Percentiles rank a stretch among this genome's conserved stretches.
These are phyloP conservation scores for apple (Malus domestica) DNA, from an alignment of 306 rosid genomes.

Conservation along the genomic window DNA sequence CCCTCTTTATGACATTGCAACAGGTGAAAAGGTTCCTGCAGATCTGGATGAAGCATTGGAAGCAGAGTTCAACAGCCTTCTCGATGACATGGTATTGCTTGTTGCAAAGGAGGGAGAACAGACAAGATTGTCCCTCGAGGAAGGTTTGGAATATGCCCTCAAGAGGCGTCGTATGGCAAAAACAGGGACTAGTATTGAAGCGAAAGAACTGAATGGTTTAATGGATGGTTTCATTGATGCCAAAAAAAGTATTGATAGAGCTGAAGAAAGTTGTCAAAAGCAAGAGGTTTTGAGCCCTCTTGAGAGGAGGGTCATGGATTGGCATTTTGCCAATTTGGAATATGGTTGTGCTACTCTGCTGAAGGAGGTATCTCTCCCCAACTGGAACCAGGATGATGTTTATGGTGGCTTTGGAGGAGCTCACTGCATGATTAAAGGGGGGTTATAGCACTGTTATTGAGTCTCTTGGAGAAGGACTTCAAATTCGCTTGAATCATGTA, in stretches of 20 bases:
- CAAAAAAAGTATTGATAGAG: conserved; percentile 14
- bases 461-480: conserved; percentile 84
- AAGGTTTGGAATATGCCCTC: conserved; percentile 93
- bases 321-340: conserved; percentile 99
- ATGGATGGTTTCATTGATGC: conserved; percentile 26
- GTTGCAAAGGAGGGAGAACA: conserved; percentile 80
- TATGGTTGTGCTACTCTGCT: conserved; percentile 98
- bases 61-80: conserved; percentile 93
- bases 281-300: conserved; percentile 68
- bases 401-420: conserved; percentile 99
- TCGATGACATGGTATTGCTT: conserved; percentile 86
- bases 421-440: conserved; percentile 99
- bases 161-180: conserved; percentile 57
- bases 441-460: conserved; percentile 88
- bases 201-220: conserved; percentile 28
- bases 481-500: conserved; percentile 58
- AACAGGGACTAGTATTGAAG: conserved; percentile 37
- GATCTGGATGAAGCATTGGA: conserved; percentile 91
- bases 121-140: conserved; percentile 88
- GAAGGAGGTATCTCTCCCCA: conserved; percentile 88
- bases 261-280: conserved; percentile 20
- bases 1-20: conserved; percentile 82
- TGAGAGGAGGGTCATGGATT: conserved; percentile 99
- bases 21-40: conserved; percentile 79
- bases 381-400: conserved; percentile 98